Evolutionary conservation across 2,329 filamentous ascomycete genomes (phyloP).

Genomic region (Fusarium decemcellulare): DNA sequence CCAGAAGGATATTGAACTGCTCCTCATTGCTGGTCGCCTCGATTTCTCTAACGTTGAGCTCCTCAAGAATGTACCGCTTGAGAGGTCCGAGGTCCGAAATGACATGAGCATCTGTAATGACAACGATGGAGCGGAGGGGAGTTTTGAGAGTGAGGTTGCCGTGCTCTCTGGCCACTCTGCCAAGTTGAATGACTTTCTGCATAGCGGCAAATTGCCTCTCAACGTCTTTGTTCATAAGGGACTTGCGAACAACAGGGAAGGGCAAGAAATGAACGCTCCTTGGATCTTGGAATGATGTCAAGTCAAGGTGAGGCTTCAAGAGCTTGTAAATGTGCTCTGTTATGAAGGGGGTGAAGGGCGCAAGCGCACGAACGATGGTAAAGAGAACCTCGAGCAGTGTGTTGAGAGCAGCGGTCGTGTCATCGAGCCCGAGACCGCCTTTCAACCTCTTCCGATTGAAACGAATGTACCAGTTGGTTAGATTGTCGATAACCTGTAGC

Average conservation of each 20-base stretch:
- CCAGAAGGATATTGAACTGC: slow-evolving; percentile 88
- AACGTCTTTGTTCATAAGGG: slow-evolving; percentile 84
- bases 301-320: slow-evolving; percentile 83
- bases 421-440: slow-evolving; percentile 76
- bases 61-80: slow-evolving; percentile 85
- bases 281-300: slow-evolving; percentile 74
- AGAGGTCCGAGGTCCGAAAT: slow-evolving; percentile 84
- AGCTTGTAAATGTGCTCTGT: slow-evolving; percentile 90
- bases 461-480: slow-evolving; percentile 93
- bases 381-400: slow-evolving; percentile 92
- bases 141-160: slow-evolving; percentile 85
- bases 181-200: slow-evolving; percentile 92
- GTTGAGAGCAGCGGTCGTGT: slow-evolving; percentile 87
- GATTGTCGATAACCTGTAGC: slow-evolving; percentile 84
- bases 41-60: slow-evolving; percentile 86
- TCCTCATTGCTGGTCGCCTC: slow-evolving; percentile 86
- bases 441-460: slow-evolving; percentile 90
- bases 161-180: slow-evolving; percentile 83
- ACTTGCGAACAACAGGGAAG: slow-evolving; percentile 85
- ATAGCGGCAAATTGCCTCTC: slow-evolving; percentile 86
- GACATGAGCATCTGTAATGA: slow-evolving; percentile 83
- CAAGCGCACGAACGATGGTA: slow-evolving; percentile 83
- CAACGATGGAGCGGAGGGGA: slow-evolving; percentile 84
- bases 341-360: slow-evolving; percentile 91
- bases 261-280: slow-evolving; percentile 89